Conservation (phyloP, 768 basidiomycete species). For the Erythrobasidium yunnanense region DNA sequence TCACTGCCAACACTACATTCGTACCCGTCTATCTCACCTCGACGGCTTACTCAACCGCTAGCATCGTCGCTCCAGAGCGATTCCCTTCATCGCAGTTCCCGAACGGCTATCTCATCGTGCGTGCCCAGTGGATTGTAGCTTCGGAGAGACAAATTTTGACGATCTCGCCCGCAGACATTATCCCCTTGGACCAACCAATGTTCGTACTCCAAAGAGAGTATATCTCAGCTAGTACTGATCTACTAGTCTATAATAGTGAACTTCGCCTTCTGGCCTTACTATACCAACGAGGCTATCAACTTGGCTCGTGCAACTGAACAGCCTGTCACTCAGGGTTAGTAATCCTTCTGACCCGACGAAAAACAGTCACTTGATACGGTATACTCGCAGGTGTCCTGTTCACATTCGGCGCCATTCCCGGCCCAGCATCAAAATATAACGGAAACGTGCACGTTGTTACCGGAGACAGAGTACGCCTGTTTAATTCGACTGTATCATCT, state of each 20-base stretch:
- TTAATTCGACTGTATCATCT: too few species aligned
- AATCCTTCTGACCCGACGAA: background rate
- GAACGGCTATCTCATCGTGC: slow-evolving; percentile 27
- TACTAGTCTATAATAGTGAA: too few species aligned
- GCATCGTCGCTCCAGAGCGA: slow-evolving; percentile 20
- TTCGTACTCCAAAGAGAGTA: too few species aligned
- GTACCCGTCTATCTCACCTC: slow-evolving; percentile 27
- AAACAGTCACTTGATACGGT: background rate
- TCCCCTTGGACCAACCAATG: slow-evolving; percentile 29
- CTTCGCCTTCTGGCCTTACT: slow-evolving; percentile 31
- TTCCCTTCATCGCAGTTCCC: slow-evolving; percentile 14
- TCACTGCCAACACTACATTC: slow-evolving; percentile 27
- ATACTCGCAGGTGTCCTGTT: slow-evolving; percentile 4
- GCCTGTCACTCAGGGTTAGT: slow-evolving; percentile 32
- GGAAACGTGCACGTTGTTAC: slow-evolving; percentile 29
- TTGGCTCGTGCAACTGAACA: slow-evolving; percentile 23
- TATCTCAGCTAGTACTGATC: too few species aligned
- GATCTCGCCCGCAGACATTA: too few species aligned
- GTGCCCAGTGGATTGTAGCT: too few species aligned
- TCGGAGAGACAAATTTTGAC: too few species aligned
- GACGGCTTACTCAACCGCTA: slow-evolving; percentile 29
- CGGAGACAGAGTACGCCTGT: slow-evolving; percentile 30
- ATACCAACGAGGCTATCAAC: slow-evolving; percentile 15
- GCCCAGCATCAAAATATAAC: slow-evolving; percentile 7
- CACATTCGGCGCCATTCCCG: slow-evolving; percentile 21